Evolutionary conservation across 495 filamentous ascomycete species (phyloP), one percentile per base, ranked within the genome.

Genomic region (Parathielavia appendiculata): DNA sequence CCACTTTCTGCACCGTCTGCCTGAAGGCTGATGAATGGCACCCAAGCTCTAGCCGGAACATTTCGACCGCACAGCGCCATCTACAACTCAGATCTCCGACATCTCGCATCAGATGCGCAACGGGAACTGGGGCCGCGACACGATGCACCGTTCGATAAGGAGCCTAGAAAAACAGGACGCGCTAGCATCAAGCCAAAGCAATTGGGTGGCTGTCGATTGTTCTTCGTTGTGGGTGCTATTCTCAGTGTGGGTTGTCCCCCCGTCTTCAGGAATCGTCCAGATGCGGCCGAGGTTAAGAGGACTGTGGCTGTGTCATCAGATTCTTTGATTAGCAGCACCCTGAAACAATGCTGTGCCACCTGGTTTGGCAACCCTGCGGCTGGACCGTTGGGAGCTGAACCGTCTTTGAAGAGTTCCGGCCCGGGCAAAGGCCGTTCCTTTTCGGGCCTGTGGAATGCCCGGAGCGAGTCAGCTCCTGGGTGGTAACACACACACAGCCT

Each of bases 311-410:
- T 40, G 36, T 52, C 50, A 22, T n/a, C 50, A 22, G 11, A 40
- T n/a, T n/a, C n/a, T n/a, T n/a, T n/a, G n/a, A n/a, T n/a, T n/a
- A n/a, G n/a, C n/a, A n/a, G n/a, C n/a, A n/a, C n/a, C 20, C 17
- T 52, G 9, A 22, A 51, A 51, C 50, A 11, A 26, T 52, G 50
- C 50, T 40, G 50, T 52, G 50, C 50, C 34, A 38, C 50, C 17
- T 23, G 1, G 32, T 22, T 11, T 2, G 12, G 17, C 16, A 26
- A 32, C 26, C 17, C n/a, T n/a, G 30, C 17, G 20, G 45, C 22
- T 12, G 50, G 36, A n/a, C 46, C 30, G 30, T 49, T 32, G 30
- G 16, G 46, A 5, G 12, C 12, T n/a, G n/a, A n/a, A n/a, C n/a
- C 46, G 30, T 49, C 8, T 19, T 49, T 6, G 30, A 49, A n/a